Conservation (phyloP, 2,329 filamentous ascomycete genomes). For the Boeremia lycopersici region DNA sequence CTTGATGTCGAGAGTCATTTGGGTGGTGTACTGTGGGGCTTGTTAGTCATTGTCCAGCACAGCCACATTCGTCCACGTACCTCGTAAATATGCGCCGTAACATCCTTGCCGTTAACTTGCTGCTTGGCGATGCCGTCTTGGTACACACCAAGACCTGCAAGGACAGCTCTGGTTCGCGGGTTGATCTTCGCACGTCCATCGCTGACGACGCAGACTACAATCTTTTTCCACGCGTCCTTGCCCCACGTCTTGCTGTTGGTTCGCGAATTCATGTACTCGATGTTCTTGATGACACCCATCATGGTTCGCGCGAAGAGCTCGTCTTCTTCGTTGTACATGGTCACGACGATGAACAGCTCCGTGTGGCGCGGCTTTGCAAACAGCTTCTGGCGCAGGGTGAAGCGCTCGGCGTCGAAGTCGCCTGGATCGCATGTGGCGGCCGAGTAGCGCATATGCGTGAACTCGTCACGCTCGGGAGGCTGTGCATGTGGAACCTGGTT, state of each 20-base stretch:
- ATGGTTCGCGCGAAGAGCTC: slow-evolving; percentile 93
- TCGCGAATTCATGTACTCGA: slow-evolving; percentile 95
- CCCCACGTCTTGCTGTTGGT: slow-evolving; percentile 97
- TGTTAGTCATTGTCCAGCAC: slow-evolving; percentile 21
- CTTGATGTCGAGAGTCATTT: slow-evolving; percentile 86
- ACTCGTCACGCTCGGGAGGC: slow-evolving; percentile 79
- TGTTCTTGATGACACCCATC: slow-evolving; percentile 97
- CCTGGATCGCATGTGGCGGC: slow-evolving; percentile 92
- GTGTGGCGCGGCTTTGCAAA: slow-evolving; percentile 93
- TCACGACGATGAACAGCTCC: slow-evolving; percentile 94
- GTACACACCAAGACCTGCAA: slow-evolving; percentile 94
- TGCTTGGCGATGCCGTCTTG: slow-evolving; percentile 99
- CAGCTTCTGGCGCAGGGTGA: slow-evolving; percentile 87
- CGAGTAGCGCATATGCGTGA: slow-evolving; percentile 90
- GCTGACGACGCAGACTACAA: slow-evolving; percentile 96
- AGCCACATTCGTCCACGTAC: slow-evolving; percentile 22
- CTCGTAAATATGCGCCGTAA: slow-evolving; percentile 95
- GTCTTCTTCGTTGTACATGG: slow-evolving; percentile 99
- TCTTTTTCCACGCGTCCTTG: slow-evolving; percentile 99
- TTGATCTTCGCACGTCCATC: slow-evolving; percentile 98
- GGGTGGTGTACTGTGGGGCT: slow-evolving; percentile 70
- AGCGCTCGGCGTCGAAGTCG: slow-evolving; percentile 86
- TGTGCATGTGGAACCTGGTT: slow-evolving; percentile 85
- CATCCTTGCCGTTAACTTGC: slow-evolving; percentile 94
- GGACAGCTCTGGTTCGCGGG: slow-evolving; percentile 81